A percentile compares a stretch with the other conserved stretches of the same genome.
Conservation (phyloP, 192 early-diverging fungal species). For the Backusella liffmaniae region DNA sequence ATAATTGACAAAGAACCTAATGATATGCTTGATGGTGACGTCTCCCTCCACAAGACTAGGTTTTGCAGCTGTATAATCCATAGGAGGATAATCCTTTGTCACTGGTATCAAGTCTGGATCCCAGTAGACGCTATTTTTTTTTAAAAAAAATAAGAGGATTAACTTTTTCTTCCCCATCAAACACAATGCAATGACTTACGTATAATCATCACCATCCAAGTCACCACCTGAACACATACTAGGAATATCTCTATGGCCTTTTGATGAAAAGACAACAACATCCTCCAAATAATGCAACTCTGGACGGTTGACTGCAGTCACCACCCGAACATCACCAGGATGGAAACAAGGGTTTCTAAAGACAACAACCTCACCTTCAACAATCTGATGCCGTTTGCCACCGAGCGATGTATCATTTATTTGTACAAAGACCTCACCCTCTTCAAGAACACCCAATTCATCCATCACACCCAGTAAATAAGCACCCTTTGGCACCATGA, state of each 20-base stretch:
- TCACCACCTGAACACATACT: constrained; percentile 82
- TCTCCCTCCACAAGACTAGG: constrained; percentile 21
- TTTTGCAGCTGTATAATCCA: constrained; percentile 51
- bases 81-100: constrained; percentile 38
- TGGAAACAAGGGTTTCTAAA: constrained; percentile 65
- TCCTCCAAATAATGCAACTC: constrained; percentile 50
- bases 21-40: constrained; percentile 49
- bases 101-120: constrained; percentile 48
- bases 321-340: constrained; percentile 63
- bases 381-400: constrained; percentile 16
- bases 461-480: constrained; percentile 58
- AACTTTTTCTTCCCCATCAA: no score
- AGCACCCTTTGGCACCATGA: constrained; percentile 51
- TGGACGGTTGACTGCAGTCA: constrained; percentile 53
- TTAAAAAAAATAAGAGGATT: neutral
- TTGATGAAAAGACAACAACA: constrained; percentile 73
- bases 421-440: constrained; percentile 54
- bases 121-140: constrained; percentile 48
- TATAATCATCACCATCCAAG: constrained; percentile 77
- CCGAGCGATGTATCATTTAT: constrained; percentile 29
- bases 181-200: constrained; percentile 34
- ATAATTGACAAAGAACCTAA: constrained; percentile 67
- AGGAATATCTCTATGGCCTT: constrained; percentile 66
- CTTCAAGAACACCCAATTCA: constrained; percentile 41
- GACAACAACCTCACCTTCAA: constrained; percentile 44